Conservation (phyloP, 495 filamentous ascomycete genomes). For the Penicillium canariense region DNA sequence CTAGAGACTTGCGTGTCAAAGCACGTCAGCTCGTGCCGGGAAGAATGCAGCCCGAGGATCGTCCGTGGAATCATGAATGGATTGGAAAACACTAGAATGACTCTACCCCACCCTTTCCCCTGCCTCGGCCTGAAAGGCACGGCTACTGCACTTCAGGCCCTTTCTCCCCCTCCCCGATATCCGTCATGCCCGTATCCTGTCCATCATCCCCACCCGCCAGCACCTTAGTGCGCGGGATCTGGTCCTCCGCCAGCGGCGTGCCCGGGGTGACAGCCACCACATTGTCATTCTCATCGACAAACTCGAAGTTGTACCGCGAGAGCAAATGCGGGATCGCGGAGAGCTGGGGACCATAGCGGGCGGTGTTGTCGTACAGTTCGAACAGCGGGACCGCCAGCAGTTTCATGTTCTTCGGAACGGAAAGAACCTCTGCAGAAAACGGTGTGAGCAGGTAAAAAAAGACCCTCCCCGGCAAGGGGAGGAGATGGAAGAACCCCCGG, state of each 20-base stretch:
- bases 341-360: conserved; percentile 90
- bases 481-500: neutral
- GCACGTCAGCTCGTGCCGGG: neutral
- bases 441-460: conserved; percentile 10
- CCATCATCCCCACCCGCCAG: conserved; percentile 64
- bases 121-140: neutral
- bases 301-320: conserved; percentile 95
- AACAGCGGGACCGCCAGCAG: conserved; percentile 94
- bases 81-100: neutral
- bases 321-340: conserved; percentile 93
- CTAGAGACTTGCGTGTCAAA: neutral
- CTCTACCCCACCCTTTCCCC: neutral
- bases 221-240: conserved; percentile 63
- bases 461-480: too few relatives aligned
- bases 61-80: neutral
- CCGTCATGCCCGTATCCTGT: conserved; percentile 45
- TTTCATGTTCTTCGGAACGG: conserved; percentile 99
- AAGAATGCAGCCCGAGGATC: neutral
- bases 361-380: conserved; percentile 96
- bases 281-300: conserved; percentile 91
- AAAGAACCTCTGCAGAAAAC: conserved; percentile 72
- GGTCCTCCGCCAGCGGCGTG: conserved; percentile 39
- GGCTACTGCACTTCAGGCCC: conserved; percentile 15
- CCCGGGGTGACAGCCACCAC: conserved; percentile 87
- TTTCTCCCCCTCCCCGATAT: conserved; percentile 29